Conservation (phyloP, 164 flowering plant species). For the Annona cherimola region DNA sequence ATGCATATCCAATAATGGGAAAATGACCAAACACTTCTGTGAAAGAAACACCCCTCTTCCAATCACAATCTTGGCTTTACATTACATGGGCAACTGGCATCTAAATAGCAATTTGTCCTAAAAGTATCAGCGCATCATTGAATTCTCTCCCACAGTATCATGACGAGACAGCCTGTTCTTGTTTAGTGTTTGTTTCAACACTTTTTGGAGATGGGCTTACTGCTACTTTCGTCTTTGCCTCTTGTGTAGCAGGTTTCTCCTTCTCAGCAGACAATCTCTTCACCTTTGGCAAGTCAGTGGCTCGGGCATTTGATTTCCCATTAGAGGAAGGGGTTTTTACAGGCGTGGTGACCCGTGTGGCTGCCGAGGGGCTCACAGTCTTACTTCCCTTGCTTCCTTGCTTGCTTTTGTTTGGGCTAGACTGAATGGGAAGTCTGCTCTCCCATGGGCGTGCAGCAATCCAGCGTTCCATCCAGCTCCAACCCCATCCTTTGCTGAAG, state of each 20-base stretch:
- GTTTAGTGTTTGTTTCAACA: conserved; percentile 9
- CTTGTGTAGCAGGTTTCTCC: conserved; percentile 26
- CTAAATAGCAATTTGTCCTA: background rate
- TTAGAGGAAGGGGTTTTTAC: conserved; percentile 31
- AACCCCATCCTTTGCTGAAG: conserved; percentile 68
- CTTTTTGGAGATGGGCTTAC: conserved; percentile 16
- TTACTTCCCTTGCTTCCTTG: conserved; percentile 26
- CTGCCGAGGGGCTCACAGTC: conserved; percentile 11
- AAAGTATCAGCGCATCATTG: background rate
- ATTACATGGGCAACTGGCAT: background rate
- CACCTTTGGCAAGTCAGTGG: conserved; percentile 19
- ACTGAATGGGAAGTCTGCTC: conserved; percentile 37
- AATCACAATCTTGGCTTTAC: background rate
- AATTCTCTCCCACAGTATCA: background rate
- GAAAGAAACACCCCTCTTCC: background rate
- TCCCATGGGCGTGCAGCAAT: conserved; percentile 96
- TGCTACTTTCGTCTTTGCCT: conserved; percentile 18
- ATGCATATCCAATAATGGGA: background rate
- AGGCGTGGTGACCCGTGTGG: conserved; percentile 20
- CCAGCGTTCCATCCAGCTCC: conserved; percentile 99
- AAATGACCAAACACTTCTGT: background rate
- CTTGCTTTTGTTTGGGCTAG: conserved; percentile 32
- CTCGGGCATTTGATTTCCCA: conserved; percentile 31
- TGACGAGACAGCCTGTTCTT: conserved; percentile 9
- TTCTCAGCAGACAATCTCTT: conserved; percentile 51